Conservation (phyloP, 208 protist species). For the Herpetomonas samuelpessoai region DNA sequence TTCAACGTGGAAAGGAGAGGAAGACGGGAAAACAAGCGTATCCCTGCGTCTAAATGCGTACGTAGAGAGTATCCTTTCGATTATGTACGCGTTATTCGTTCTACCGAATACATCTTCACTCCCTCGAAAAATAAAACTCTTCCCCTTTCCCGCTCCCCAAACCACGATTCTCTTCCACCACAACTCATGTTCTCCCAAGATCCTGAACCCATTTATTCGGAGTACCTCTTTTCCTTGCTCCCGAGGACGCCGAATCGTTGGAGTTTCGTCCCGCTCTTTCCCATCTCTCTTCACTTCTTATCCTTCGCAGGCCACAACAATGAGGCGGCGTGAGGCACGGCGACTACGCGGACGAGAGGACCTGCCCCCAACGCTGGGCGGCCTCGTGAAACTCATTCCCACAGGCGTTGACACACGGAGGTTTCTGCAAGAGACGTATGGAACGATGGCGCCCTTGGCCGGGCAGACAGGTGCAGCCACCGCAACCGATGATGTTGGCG, state of each 20-base stretch:
- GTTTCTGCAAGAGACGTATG: slow-evolving; percentile 34
- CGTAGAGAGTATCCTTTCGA: too few relatives aligned
- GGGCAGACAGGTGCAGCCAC: slow-evolving; percentile 5
- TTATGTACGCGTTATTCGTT: background rate
- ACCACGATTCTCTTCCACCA: too few relatives aligned
- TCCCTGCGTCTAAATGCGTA: too few relatives aligned
- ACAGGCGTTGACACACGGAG: slow-evolving; percentile 36
- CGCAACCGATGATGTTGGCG: background rate
- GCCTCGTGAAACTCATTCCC: slow-evolving; percentile 47
- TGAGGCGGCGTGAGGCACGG: slow-evolving; percentile 61
- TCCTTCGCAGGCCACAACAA: slow-evolving; percentile 10
- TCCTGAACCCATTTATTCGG: too few relatives aligned
- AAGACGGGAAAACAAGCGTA: too few relatives aligned
- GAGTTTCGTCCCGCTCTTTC: background rate
- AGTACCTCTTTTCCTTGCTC: too few relatives aligned
- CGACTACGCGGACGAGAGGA: slow-evolving; percentile 69
- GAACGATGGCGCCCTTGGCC: background rate
- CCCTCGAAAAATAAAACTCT: too few relatives aligned
- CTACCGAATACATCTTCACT: too few relatives aligned
- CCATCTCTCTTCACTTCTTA: slow-evolving; percentile 5
- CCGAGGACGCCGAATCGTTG: too few relatives aligned
- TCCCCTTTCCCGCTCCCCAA: too few relatives aligned
- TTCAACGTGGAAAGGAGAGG: too few relatives aligned
- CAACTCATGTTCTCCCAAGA: too few relatives aligned
- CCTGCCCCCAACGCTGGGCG: slow-evolving; percentile 40